phyloP scores from a whole-genome alignment of 2,329 filamentous ascomycete species.

The Kalmusia sp. region DNA sequence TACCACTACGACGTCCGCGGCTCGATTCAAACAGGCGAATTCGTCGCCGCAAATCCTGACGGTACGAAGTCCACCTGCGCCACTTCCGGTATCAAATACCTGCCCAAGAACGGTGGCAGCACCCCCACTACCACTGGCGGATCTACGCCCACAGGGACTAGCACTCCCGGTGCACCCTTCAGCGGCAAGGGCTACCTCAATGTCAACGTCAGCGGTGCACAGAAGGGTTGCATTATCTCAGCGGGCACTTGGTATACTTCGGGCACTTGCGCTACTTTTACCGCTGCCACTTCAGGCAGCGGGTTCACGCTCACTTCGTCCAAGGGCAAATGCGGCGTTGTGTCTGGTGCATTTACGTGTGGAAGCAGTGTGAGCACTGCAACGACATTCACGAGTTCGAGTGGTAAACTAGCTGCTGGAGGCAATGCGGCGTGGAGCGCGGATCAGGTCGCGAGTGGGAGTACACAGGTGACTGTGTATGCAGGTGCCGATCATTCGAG shows the following conservation, averaged over 20 bases:
- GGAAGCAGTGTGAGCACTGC: conserved; percentile 53
- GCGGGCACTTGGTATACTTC: conserved; percentile 71
- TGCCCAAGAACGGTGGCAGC: conserved; percentile 59
- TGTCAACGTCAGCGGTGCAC: conserved; percentile 57
- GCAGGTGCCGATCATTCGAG: conserved; percentile 42
- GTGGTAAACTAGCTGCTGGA: conserved; percentile 46
- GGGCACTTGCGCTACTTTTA: conserved; percentile 73
- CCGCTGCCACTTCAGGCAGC: conserved; percentile 51
- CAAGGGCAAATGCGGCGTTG: conserved; percentile 60
- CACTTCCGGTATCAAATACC: conserved; percentile 67
- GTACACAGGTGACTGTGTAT: conserved; percentile 54
- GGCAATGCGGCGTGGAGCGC: conserved; percentile 53
- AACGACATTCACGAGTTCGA: conserved; percentile 50
- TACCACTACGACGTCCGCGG: conserved; percentile 70
- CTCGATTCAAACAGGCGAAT: conserved; percentile 66
- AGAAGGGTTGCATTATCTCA: conserved; percentile 71
- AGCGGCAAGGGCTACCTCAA: conserved; percentile 67
- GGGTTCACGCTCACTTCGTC: conserved; percentile 42
- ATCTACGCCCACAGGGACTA: conserved; percentile 38
- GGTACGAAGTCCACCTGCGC: conserved; percentile 70
- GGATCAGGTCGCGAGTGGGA: conserved; percentile 50
- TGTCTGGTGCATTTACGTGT: conserved; percentile 62
- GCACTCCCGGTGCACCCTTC: conserved; percentile 54
- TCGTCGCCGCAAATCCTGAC: conserved; percentile 63
- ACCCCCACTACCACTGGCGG: conserved; percentile 31